Base-by-base conservation (phyloP, 2,329 filamentous ascomycete genomes). In the Magnaporthiopsis incrustans region DNA sequence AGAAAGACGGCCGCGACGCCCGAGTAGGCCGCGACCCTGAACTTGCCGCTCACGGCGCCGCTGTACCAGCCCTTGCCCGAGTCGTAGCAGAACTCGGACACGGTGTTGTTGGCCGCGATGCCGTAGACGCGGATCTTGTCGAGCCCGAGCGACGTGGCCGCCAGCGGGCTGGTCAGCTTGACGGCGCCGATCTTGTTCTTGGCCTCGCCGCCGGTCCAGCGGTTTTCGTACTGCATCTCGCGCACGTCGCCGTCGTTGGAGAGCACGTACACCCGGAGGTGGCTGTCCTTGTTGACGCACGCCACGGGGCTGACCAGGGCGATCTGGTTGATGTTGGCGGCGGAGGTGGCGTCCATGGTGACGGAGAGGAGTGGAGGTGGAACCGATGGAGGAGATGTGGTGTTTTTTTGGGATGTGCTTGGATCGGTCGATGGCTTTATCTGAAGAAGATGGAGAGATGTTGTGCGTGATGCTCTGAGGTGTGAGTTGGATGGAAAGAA, bases 231-330 rank as follows among this genome's bases (percentile, higher is more conserved):
- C 50, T 61, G 58, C 26, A 27, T 53, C 62, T 67, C 65, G 33
- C 63, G 65, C 57, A 66, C 58, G 59, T 63, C 65, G 53, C 66
- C 66, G 57, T 65, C 64, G 22, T 58, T 57, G 33, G 64, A 64
- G 10, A 59, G 62, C 18, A 57, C 53, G 64, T 67, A 67, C 26
- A 67, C 26, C 33, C 66, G 65, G 44, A 66, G 60, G 60, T 62
- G 60, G 26, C 62, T 32, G 50, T 60, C 62, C 44, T 62, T 57
- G 65, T 66, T 66, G 25, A 66, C 63, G 35, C 60, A 60, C 14
- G 65, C 66, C 26, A 67, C 38, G 44, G 61, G 61, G 56, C 64
- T 64, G 58, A 57, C 57, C 26, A 65, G 57, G 57, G 26, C 8
- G 61, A 65, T 65, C 50, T 65, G 35, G 61, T 60, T 65, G 61